Conservation (phyloP, 345 rosid species). For the Populus alba region DNA sequence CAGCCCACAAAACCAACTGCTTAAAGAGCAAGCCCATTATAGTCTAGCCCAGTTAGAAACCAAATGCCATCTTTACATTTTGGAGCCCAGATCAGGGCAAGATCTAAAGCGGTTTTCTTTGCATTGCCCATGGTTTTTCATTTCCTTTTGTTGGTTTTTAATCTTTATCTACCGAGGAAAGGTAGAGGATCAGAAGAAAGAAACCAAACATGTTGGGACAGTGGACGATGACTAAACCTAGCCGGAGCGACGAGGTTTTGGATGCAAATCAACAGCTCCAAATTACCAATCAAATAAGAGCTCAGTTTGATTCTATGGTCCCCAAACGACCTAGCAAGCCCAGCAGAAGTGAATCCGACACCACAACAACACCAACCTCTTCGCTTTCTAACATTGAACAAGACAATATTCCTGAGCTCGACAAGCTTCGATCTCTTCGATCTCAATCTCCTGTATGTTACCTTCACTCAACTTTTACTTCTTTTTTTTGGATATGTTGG, state of each 20-base stretch:
- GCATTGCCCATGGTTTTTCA: too few species aligned
- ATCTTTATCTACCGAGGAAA: too few species aligned
- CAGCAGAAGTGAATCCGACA: conserved; percentile 61
- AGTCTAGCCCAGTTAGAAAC: too few species aligned
- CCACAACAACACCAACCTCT: not conserved
- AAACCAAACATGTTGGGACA: conserved; percentile 25
- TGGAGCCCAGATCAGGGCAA: too few species aligned
- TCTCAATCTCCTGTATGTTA: conserved; percentile 42
- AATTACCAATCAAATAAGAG: conserved; percentile 49
- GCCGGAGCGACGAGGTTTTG: conserved; percentile 75
- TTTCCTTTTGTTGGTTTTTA: too few species aligned
- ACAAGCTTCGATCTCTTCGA: conserved; percentile 53
- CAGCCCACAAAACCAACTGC: too few species aligned
- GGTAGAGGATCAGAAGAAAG: not conserved
- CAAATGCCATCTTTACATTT: too few species aligned
- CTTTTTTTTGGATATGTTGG: too few species aligned
- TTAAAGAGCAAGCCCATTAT: too few species aligned
- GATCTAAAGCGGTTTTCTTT: too few species aligned
- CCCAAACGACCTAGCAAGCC: conserved; percentile 76
- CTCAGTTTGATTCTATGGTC: conserved; percentile 57
- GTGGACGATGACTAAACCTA: conserved; percentile 51
- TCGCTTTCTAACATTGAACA: conserved; percentile 17
- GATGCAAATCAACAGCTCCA: conserved; percentile 48
- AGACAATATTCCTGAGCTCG: conserved; percentile 47
- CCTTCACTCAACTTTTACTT: not conserved